Base-by-base conservation (phyloP, 2,329 filamentous ascomycete genomes). In the Aspergillus vadensis region DNA sequence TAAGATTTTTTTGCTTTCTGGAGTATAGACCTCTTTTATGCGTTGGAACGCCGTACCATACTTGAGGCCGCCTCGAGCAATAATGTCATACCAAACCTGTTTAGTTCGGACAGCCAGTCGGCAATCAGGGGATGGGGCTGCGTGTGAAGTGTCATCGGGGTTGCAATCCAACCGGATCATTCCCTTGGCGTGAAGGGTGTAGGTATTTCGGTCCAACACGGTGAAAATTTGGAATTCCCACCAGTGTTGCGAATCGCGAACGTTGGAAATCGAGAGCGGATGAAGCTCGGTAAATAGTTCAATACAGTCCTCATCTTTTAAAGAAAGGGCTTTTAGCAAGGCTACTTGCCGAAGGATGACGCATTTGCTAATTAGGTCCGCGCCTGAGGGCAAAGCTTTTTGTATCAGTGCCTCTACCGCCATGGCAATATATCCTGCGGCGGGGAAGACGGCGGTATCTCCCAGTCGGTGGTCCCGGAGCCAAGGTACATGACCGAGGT, bases 401-500 rank as follows among this genome's bases (percentile, higher is more conserved):
- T 47, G 30, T n/a, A 58, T 3, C 36, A 58, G 25, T 4, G 55
- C 56, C 38, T 58, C 56, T 1, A 53, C 9, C 1, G 47, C 56
- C n/a, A 58, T 58, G 3, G 56, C 23, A 10, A 30, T 5, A 25
- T 30, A 52, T 6, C 19, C 56, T 7, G 56, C 17, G 5, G 19
- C 56, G 10, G 56, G 56, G 9, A 58, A 30, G 4, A 58, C 12
- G 21, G 25, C 17, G 3, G 51, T 23, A 8, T 6, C 5, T 2
- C 48, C 48, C 47, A 58, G 39, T 8, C n/a, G 14, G 21, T 58
- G 80, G 48, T 81, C 77, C 0, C 63, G 61, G 1, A 83, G 55
- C 82, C 82, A 85, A 3, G 62, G 52, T 14, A 53, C 43, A 32
- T 64, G 36, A n/a, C 12, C 36, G 10, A 77, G 1, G 75, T 66